These are phyloP conservation scores for Acanthamoeba sp. DNA, from an alignment of 208 protist species.

Conservation along the genomic window DNA sequence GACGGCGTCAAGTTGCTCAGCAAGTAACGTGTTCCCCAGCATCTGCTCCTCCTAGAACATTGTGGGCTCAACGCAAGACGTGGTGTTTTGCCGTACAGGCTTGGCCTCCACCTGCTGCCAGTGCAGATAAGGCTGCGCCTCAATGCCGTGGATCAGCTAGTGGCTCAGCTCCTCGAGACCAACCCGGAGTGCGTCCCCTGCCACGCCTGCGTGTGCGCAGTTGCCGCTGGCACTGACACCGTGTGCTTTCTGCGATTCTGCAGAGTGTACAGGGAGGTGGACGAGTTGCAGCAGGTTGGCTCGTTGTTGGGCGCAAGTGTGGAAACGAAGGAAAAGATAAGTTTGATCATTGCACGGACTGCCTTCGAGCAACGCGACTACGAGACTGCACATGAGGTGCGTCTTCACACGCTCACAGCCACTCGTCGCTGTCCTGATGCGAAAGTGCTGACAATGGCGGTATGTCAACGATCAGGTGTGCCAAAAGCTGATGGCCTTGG, in stretches of 20 bases:
- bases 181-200: neutral
- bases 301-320: conserved; percentile 12
- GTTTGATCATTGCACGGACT: neutral
- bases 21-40: too few relatives aligned
- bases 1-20: conserved; percentile 11
- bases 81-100: too few relatives aligned
- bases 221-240: neutral
- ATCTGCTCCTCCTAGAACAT: too few relatives aligned
- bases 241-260: neutral
- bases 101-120: neutral
- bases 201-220: neutral
- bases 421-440: neutral
- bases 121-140: conserved; percentile 53
- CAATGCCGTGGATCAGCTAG: conserved; percentile 8
- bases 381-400: neutral
- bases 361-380: conserved; percentile 55
- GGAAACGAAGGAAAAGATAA: conserved; percentile 30
- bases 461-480: neutral
- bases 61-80: too few relatives aligned
- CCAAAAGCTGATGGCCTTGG: neutral
- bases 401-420: too few relatives aligned
- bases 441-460: neutral
- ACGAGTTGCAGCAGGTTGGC: neutral
- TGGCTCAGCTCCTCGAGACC: conserved; percentile 53
- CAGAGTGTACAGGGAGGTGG: conserved; percentile 41